Percentiles rank a stretch among this genome's conserved stretches.
Conservation (phyloP, 177 flowering plant species). For the Vitis hybrid region DNA sequence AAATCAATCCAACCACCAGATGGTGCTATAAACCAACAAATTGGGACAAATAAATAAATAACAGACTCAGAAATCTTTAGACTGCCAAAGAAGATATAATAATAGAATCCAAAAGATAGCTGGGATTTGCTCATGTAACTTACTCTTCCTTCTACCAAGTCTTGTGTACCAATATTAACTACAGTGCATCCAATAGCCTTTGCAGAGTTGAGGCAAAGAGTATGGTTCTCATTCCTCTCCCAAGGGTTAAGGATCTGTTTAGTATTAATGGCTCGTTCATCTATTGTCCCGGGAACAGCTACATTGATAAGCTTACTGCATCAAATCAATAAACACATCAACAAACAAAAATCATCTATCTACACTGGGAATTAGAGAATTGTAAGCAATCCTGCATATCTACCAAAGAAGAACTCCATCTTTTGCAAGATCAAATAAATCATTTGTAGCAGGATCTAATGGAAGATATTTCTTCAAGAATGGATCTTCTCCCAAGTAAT, state of each 20-base stretch:
- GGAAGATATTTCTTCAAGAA: constrained; percentile 78
- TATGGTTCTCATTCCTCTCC: constrained; percentile 97
- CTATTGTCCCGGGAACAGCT: constrained; percentile 95
- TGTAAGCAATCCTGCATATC: background rate
- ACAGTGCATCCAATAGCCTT: constrained; percentile 98
- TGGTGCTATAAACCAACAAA: constrained; percentile 57
- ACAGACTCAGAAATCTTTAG: background rate
- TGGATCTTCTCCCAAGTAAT: constrained; percentile 65
- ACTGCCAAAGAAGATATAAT: background rate
- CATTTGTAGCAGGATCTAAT: constrained; percentile 61
- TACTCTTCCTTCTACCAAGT: constrained; percentile 84
- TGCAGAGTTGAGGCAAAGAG: constrained; percentile 92
- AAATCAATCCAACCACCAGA: constrained; percentile 85
- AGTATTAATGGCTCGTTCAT: constrained; percentile 92
- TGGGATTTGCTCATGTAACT: constrained; percentile 21
- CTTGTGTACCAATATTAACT: constrained; percentile 92
- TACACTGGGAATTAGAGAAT: background rate
- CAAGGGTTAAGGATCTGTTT: constrained; percentile 80
- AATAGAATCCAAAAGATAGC: constrained; percentile 5
- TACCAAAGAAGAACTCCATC: constrained; percentile 94
- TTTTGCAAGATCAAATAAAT: constrained; percentile 74
- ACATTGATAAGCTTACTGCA: constrained; percentile 96
- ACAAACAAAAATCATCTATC: background rate
- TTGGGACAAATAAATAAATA: constrained; percentile 1
- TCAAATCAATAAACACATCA: constrained; percentile 19